phyloP scores from a whole-genome alignment of 306 rosid genomes.

The Purshia tridentata region DNA sequence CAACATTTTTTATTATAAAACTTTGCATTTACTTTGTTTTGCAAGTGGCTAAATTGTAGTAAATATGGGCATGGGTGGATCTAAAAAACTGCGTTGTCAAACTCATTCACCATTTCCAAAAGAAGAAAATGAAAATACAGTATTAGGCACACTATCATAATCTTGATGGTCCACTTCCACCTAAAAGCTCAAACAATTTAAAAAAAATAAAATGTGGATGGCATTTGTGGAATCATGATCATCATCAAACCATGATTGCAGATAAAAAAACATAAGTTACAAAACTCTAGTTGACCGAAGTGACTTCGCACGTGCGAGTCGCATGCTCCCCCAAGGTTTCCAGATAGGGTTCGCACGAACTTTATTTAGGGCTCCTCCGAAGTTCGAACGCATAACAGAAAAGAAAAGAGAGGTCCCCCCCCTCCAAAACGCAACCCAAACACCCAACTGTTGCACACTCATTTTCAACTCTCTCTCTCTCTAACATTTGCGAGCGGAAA shows the following conservation, averaged over 20 bases:
- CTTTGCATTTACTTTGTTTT: too few species aligned
- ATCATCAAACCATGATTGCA: background rate
- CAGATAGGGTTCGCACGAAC: slow-evolving; percentile 9
- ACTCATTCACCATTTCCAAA: too few species aligned
- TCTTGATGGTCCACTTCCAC: background rate
- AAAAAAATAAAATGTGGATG: background rate
- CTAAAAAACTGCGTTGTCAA: too few species aligned
- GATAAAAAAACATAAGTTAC: background rate
- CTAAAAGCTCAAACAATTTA: background rate
- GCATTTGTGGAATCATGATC: background rate
- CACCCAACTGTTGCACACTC: background rate
- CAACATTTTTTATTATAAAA: too few species aligned
- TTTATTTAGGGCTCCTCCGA: background rate
- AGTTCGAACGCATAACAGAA: background rate
- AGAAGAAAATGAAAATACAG: too few species aligned
- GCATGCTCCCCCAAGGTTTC: background rate
- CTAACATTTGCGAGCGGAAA: slow-evolving; percentile 40
- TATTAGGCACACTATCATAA: too few species aligned
- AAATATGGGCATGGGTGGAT: too few species aligned
- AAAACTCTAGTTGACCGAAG: background rate
- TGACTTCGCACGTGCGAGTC: slow-evolving; percentile 3
- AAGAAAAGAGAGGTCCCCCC: background rate
- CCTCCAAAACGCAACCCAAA: too few species aligned
- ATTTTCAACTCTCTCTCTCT: slow-evolving; percentile 27
- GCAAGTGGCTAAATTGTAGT: too few species aligned